A percentile compares a stretch with the other conserved stretches of the same genome.
phyloP scores from a whole-genome alignment of 2,329 filamentous ascomycete species.

The Microascus cirrosus region DNA sequence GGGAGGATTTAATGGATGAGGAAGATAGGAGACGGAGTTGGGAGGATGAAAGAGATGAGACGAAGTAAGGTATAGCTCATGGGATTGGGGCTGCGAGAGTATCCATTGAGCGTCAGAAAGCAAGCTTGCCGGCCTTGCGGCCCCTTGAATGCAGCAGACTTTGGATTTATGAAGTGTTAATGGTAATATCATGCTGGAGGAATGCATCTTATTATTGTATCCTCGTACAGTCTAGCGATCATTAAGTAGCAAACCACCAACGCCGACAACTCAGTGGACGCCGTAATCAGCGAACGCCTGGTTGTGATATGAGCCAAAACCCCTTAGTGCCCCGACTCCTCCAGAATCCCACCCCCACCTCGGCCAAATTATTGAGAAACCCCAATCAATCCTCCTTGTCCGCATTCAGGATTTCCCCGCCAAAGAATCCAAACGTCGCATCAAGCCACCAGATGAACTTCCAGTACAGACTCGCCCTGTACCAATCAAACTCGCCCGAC shows the following conservation, averaged over 20 bases:
- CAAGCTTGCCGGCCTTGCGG: not conserved
- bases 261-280: not conserved
- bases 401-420: conserved; percentile 42
- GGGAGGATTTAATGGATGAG: conserved; percentile 6
- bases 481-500: conserved; percentile 68
- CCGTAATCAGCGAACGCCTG: not conserved
- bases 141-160: not conserved
- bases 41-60: conserved; percentile 8
- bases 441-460: conserved; percentile 55
- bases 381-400: conserved; percentile 44
- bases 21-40: conserved; percentile 6
- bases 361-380: not conserved
- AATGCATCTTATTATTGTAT: not conserved
- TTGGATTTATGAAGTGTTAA: not conserved
- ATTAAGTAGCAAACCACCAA: not conserved
- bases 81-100: not conserved
- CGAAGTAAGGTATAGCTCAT: not conserved
- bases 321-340: not conserved
- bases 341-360: not conserved
- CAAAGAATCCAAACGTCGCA: conserved; percentile 44
- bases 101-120: not conserved
- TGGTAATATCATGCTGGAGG: not conserved
- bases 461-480: conserved; percentile 55
- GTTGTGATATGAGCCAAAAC: not conserved
- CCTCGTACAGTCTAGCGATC: not conserved